A percentile compares a stretch with the other conserved stretches of the same genome.
phyloP scores from a whole-genome alignment of 2,329 filamentous ascomycete genomes.

The Colletotrichum sp. region DNA sequence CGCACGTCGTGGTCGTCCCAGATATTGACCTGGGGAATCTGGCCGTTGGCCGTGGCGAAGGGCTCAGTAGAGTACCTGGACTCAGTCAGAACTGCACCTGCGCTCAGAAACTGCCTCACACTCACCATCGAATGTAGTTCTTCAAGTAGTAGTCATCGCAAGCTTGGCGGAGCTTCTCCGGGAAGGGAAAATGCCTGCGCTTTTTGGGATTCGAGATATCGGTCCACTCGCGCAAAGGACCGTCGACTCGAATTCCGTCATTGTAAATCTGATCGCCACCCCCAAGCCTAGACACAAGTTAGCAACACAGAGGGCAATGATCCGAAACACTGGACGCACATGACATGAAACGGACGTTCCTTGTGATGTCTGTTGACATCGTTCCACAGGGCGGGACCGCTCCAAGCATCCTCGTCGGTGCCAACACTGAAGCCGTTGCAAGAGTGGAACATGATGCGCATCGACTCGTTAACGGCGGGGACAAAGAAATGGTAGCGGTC shows the following conservation, averaged over 20 bases:
- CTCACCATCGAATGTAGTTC: slow-evolving; percentile 78
- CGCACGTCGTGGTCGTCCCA: slow-evolving; percentile 92
- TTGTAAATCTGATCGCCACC: slow-evolving; percentile 98
- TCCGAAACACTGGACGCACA: slow-evolving; percentile 51
- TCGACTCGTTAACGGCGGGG: slow-evolving; percentile 80
- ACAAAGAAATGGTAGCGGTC: slow-evolving; percentile 80
- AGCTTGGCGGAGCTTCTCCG: slow-evolving; percentile 77
- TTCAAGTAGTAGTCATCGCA: slow-evolving; percentile 92
- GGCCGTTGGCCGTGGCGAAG: slow-evolving; percentile 84
- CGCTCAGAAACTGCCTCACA: slow-evolving; percentile 29
- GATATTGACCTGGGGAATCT: slow-evolving; percentile 95
- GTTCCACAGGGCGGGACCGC: slow-evolving; percentile 92
- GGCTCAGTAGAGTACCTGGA: slow-evolving; percentile 74
- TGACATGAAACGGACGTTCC: slow-evolving; percentile 87
- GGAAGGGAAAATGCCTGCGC: slow-evolving; percentile 80
- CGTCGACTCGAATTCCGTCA: slow-evolving; percentile 85
- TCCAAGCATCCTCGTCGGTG: slow-evolving; percentile 84
- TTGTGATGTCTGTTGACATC: slow-evolving; percentile 86
- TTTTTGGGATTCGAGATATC: slow-evolving; percentile 82
- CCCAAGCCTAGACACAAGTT: slow-evolving; percentile 67
- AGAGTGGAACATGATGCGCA: slow-evolving; percentile 99
- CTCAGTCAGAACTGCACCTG: slow-evolving; percentile 58
- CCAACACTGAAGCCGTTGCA: slow-evolving; percentile 96
- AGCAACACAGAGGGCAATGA: slow-evolving; percentile 14
- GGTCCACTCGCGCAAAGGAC: slow-evolving; percentile 84